A percentile compares a stretch with the other conserved stretches of the same genome.
These are phyloP conservation scores for Salicornia ramosissima DNA, from an alignment of 148 eudicot genomes.

Conservation along the genomic window DNA sequence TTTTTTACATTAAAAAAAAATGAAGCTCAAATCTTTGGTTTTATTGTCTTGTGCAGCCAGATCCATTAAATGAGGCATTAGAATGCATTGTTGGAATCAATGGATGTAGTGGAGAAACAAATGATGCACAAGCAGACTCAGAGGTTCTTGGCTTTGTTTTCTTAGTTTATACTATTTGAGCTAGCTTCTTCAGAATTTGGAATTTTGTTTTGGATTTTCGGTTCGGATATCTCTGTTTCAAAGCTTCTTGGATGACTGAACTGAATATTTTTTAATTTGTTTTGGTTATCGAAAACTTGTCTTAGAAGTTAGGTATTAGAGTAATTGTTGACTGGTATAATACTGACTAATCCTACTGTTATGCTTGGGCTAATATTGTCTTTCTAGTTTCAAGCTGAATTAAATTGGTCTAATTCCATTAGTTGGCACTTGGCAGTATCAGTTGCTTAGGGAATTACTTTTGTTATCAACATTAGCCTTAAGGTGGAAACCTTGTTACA, in stretches of 20 bases:
- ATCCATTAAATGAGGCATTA: conserved; percentile 73
- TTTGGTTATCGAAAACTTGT: not conserved
- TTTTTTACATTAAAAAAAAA: no score
- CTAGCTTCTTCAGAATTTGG: not conserved
- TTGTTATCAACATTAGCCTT: not conserved
- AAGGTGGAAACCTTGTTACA: not conserved
- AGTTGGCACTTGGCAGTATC: not conserved
- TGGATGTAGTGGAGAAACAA: conserved; percentile 45
- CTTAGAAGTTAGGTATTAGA: not conserved
- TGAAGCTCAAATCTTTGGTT: conserved; percentile 10
- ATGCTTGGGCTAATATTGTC: not conserved
- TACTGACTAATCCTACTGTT: conserved; percentile 5
- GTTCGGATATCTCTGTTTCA: not conserved
- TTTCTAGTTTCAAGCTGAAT: no score
- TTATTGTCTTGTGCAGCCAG: conserved; percentile 55
- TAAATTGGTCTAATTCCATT: not conserved
- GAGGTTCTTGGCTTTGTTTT: conserved; percentile 49
- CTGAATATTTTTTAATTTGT: not conserved
- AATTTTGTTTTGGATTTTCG: not conserved
- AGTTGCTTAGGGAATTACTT: not conserved
- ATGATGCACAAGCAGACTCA: conserved; percentile 49
- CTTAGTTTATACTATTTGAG: not conserved
- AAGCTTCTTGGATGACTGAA: not conserved
- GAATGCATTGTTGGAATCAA: conserved; percentile 73
- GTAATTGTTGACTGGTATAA: not conserved